A percentile compares a stretch with the other conserved stretches of the same genome.
Conservation (phyloP, 108 stramenopile species). For the Cyclotella choctawhatcheeana region DNA sequence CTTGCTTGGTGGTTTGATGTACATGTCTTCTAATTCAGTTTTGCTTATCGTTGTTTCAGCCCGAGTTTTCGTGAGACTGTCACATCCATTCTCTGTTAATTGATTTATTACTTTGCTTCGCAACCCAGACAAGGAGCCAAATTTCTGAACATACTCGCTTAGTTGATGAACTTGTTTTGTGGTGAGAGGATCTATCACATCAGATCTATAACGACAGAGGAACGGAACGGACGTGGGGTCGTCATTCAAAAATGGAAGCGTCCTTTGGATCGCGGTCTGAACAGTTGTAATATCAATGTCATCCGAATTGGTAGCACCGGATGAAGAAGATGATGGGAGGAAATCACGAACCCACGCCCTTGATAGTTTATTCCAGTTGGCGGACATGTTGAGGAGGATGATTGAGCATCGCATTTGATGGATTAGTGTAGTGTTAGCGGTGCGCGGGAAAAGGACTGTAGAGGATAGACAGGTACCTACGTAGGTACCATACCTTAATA, state of each 20-base stretch:
- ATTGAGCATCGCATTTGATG: conserved; percentile 8
- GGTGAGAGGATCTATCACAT: conserved; percentile 58
- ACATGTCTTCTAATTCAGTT: conserved; percentile 64
- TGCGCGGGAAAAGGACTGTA: too few species aligned
- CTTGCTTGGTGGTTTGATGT: conserved; percentile 64
- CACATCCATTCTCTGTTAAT: conserved; percentile 10
- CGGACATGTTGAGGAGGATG: not conserved
- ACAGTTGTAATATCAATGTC: too few species aligned
- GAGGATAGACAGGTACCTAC: too few species aligned
- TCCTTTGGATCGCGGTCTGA: conserved; percentile 48
- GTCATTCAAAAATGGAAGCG: conserved; percentile 52
- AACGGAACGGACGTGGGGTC: conserved; percentile 64
- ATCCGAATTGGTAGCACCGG: not conserved
- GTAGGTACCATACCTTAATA: too few species aligned
- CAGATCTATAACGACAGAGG: conserved; percentile 69
- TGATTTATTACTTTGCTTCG: conserved; percentile 52
- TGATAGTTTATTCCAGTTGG: conserved; percentile 4
- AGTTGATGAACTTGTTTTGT: conserved; percentile 62
- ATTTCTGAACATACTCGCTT: conserved; percentile 41
- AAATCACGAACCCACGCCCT: conserved; percentile 6
- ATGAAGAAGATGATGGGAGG: not conserved
- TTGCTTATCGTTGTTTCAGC: conserved; percentile 56
- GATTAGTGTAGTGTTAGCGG: too few species aligned
- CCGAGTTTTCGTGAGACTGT: conserved; percentile 6
- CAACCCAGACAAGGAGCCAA: conserved; percentile 36